phyloP scores from a whole-genome alignment of 495 filamentous ascomycete species.

The Stereocaulon alpinum region DNA sequence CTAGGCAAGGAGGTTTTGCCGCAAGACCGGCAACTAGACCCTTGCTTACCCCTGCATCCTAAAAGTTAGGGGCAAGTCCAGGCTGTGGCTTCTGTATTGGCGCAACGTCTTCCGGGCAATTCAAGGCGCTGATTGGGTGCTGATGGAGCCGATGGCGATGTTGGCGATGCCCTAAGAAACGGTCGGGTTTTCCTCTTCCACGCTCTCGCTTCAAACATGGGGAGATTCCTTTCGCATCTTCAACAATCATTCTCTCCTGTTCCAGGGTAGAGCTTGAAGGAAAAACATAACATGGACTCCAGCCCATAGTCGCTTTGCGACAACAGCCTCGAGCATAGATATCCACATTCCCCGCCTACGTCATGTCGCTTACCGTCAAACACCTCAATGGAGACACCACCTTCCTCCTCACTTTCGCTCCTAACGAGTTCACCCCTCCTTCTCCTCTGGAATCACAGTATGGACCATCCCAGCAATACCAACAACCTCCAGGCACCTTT shows the following conservation, averaged over 20 bases:
- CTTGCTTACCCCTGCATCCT: not conserved
- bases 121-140: not conserved
- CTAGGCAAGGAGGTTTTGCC: not conserved
- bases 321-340: not conserved
- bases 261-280: not conserved
- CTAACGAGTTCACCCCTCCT: constrained; percentile 28
- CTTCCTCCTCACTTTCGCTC: constrained; percentile 56
- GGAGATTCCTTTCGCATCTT: not conserved
- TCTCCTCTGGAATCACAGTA: constrained; percentile 15
- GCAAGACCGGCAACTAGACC: not conserved
- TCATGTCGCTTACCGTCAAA: constrained; percentile 56
- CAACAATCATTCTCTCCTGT: not conserved
- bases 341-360: not conserved
- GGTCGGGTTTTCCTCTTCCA: not conserved
- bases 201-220: not conserved
- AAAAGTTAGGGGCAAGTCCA: not conserved
- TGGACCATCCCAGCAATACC: not conserved
- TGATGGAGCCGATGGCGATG: not conserved
- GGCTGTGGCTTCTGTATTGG: constrained; percentile 2
- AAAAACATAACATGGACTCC: not conserved
- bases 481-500: constrained; percentile 39
- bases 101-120: not conserved
- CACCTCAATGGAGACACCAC: constrained; percentile 61
- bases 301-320: not conserved
- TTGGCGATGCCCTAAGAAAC: not conserved